Evolutionary conservation across 2,329 filamentous ascomycete genomes (phyloP), one percentile per base, ranked within the genome.

Genomic region (Amesomyces nigricolor): DNA sequence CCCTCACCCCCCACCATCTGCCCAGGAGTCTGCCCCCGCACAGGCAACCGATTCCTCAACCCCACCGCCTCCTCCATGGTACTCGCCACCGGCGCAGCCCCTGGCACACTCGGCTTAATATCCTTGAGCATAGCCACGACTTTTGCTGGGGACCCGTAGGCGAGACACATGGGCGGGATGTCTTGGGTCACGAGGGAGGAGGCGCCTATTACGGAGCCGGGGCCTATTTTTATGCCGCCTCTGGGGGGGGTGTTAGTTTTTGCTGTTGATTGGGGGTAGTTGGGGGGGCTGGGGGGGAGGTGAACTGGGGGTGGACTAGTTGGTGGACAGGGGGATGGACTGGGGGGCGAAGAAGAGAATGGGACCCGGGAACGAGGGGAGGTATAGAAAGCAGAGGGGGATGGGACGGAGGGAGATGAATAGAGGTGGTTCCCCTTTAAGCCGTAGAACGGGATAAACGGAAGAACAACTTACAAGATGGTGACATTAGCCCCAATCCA

Each of bases 401-500:
- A 26, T 22, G 13, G 35, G 37, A n/a, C 17, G 17, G 26, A 19
- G 47, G 38, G 35, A 14, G 35, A 17, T 30, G 32, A 11, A 5
- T n/a, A 47, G 17, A 19, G 17, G 17, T 19, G 17, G 17, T 19
- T 19, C 17, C 17, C 17, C 17, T 19, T 19, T 50, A 16, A 30
- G 10, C 19, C 14, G 17, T 35, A 54, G 11, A 16, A 44, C n/a
- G 32, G 44, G 50, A 50, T 32, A 8, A 32, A 8, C 8, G 32
- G 32, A 9, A 35, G 4, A 35, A 7, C 9, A 35, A 63, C 67
- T 63, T 40, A 67, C 62, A 74, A 45, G 37, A 75, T 69, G 2
- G 63, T 68, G 7, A 64, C 71, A 16, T 67, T 65, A 11, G 66
- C 68, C 2, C 72, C 71, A 43, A 75, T 70, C 71, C 71, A 75